Conservation (phyloP, 75 land plant species). For the Ceratopteris richardii region DNA sequence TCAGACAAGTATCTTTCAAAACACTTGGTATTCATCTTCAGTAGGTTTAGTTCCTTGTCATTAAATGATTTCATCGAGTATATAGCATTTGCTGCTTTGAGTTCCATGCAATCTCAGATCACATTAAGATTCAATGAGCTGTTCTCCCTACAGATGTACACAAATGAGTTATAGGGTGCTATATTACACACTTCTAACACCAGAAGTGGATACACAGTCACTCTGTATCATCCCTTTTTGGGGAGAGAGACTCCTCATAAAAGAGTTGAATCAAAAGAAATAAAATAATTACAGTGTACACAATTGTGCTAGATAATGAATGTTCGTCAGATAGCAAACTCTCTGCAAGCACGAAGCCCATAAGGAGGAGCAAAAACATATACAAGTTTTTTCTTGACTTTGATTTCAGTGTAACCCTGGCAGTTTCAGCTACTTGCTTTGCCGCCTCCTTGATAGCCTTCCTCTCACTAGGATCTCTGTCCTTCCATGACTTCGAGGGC, state of each 20-base stretch:
- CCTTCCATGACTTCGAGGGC: constrained; percentile 23
- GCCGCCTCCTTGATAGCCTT: constrained; percentile 40
- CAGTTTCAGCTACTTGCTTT: constrained; percentile 29
- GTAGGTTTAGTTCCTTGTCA: no score
- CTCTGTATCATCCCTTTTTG: constrained; percentile 21
- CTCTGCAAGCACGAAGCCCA: constrained; percentile 38
- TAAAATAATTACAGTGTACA: constrained; percentile 41
- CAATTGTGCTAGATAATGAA: constrained; percentile 56
- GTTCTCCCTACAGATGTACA: no score
- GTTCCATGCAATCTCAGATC: no score
- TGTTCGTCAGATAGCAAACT: constrained; percentile 21
- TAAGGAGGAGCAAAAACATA: constrained; percentile 43
- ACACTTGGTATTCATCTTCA: no score
- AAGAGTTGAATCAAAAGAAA: constrained; percentile 45
- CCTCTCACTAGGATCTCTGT: constrained; percentile 19
- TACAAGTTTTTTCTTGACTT: constrained; percentile 52
- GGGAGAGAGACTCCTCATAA: constrained; percentile 53
- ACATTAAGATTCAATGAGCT: no score
- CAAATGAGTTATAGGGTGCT: no score
- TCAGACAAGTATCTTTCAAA: no score
- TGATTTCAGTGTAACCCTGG: constrained; percentile 40
- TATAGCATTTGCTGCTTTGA: no score
- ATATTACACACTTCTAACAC: no score
- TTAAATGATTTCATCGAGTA: no score
- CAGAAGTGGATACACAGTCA: no score